Base-by-base conservation (phyloP, 2,329 filamentous ascomycete genomes). In the Davidsoniella eucalypti region DNA sequence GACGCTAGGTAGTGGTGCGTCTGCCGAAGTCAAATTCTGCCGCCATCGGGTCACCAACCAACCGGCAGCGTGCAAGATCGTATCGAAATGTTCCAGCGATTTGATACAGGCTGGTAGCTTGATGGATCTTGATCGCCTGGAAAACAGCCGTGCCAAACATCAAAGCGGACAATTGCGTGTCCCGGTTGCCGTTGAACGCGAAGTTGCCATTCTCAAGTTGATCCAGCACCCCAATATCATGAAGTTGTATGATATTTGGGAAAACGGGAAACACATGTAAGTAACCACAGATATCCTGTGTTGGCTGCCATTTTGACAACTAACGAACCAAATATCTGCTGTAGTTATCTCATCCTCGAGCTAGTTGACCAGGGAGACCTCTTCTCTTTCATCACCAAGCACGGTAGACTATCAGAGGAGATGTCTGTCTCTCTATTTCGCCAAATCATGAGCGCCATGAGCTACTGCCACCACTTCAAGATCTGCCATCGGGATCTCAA, bases 401-500 rank as follows among this genome's bases (percentile, higher is more conserved):
- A 78, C 50, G 83, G 84, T 12, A 73, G 78, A n/a, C 68, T 98
- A 2, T 69, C 74, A 0, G 92, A 98, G 64, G 76, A 83, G 55
- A 80, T 90, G 56, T 81, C 85, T 4, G 75, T 95, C 47, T 84
- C 75, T 60, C 82, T 94, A 57, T 95, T 95, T 60, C 81, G 88
- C 37, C 92, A 98, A 65, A 87, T 98, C 56, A 83, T 98, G 61
- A 86, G 85, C 50, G 92, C 87, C 1, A 73, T 98, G 47, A 80
- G 87, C 2, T 95, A 95, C 65, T 94, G 88, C 57, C 92, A 98
- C 65, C 80, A 84, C 2, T 86, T 94, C 67, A 87, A 90, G 57
- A 94, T 98, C 55, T 94, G 88, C 61, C 92, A 98, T 61, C 84
- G 92, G 21, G 92, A 98, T 58, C 71, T 98, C 49, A 98, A 98